Evolutionary conservation across 768 basidiomycete species (phyloP).

Genomic region (Xanthoconium stramineum): DNA sequence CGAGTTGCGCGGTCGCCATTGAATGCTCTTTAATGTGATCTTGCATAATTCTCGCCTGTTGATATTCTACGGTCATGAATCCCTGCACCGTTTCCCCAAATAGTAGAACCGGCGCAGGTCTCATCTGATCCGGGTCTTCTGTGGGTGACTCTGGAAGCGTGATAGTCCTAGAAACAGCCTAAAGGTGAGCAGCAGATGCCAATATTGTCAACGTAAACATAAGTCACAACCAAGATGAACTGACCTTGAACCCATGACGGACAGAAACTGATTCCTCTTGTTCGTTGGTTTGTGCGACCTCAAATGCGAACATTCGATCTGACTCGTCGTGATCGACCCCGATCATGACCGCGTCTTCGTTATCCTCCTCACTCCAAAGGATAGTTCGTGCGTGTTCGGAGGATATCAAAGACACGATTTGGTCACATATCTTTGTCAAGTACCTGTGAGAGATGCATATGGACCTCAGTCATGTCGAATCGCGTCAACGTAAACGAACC

Average conservation of each 20-base stretch:
- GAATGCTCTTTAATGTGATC: background rate
- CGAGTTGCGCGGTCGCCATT: constrained; percentile 12
- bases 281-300: constrained; percentile 52
- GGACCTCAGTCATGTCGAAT: constrained; percentile 39
- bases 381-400: constrained; percentile 43
- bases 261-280: constrained; percentile 49
- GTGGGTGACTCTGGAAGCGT: constrained; percentile 2
- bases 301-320: constrained; percentile 51
- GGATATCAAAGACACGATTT: constrained; percentile 51
- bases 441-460: constrained; percentile 38
- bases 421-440: constrained; percentile 57
- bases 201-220: background rate
- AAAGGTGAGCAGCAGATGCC: background rate
- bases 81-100: constrained; percentile 41
- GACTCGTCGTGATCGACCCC: constrained; percentile 38
- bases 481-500: constrained; percentile 33
- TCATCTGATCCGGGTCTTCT: constrained; percentile 3
- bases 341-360: constrained; percentile 26
- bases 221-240: background rate
- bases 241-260: constrained; percentile 46
- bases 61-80: constrained; percentile 34
- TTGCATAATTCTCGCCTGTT: constrained; percentile 1
- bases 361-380: constrained; percentile 40
- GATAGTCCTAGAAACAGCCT: constrained; percentile 17
- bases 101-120: constrained; percentile 17